Base-by-base conservation (phyloP, 768 basidiomycete species). In the Pleurotus pulmonarius region DNA sequence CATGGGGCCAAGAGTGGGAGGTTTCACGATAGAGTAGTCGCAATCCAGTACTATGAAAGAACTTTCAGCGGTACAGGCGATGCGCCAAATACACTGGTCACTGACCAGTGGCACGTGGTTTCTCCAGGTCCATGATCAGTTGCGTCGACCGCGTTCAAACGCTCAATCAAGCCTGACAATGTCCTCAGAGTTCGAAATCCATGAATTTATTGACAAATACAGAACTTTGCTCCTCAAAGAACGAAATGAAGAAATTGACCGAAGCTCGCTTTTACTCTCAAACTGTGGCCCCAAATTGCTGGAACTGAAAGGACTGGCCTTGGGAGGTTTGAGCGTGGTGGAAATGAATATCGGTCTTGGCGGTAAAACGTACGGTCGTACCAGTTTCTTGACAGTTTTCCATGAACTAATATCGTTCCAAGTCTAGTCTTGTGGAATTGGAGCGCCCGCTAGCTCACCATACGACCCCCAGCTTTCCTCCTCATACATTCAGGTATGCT, bases 251-350 rank as follows among this genome's bases (percentile, higher is more conserved):
- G 96, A 98, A 64, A 82, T 94, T 60, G 86, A 88, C 58, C 81
- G 90, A 39, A 89, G 81, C 12, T 83, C 88, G 6, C 75, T 97
- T 46, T 73, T 96, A 34, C 76, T 94, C 16, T 86, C 90, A 7
- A 91, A 92, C 56, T 94, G 92, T 64, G 82, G 87, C 1, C 87
- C 88, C 0, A 90, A 86, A 60, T 75, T 94, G 7, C 78, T 98
- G n/a, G 93, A 96, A 68, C 86, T 90, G 61, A 87, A 88, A 56
- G 95, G 95, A 3, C 75, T 98, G 8, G 87, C 92, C 0, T 68
- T 97, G 1, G 81, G 81, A 25, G 87, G 87, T 45, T 75, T 98
- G 4, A 85, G 90, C 1, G 73, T 92, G 1, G 77, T 82, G 1
- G 77, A 80, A 22, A 77, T 94, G n/a, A 85, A 81, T 49, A 80